phyloP scores from a whole-genome alignment of 257 asterid species.

The Verbena officinalis region DNA sequence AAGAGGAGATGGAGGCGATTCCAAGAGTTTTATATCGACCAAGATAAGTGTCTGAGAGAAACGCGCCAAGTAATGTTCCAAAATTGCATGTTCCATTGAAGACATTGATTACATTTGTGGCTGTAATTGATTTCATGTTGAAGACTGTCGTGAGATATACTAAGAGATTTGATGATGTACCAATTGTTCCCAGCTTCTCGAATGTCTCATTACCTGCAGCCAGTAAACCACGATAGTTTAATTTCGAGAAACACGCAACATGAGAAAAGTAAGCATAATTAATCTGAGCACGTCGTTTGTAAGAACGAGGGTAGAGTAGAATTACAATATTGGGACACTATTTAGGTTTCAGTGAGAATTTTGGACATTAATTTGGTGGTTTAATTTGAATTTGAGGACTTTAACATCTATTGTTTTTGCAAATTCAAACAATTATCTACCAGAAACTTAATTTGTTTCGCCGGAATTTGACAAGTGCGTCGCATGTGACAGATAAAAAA shows the following conservation, averaged over 20 bases:
- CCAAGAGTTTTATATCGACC: slow-evolving; percentile 63
- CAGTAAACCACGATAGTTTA: not conserved
- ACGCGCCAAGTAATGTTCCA: slow-evolving; percentile 58
- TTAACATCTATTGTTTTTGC: too few species aligned
- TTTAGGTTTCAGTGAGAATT: too few species aligned
- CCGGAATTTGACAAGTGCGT: too few species aligned
- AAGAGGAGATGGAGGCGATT: slow-evolving; percentile 54
- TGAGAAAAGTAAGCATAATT: not conserved
- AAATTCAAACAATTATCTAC: too few species aligned
- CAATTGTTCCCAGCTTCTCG: slow-evolving; percentile 69
- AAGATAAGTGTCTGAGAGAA: slow-evolving; percentile 56
- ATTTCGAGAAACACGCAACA: not conserved
- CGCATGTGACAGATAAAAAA: too few species aligned
- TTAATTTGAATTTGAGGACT: too few species aligned
- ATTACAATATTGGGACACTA: too few species aligned
- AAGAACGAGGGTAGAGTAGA: too few species aligned
- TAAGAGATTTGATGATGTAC: slow-evolving; percentile 52
- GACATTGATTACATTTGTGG: slow-evolving; percentile 52
- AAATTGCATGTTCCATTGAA: slow-evolving; percentile 66
- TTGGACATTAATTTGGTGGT: too few species aligned
- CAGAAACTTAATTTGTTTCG: too few species aligned
- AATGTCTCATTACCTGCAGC: slow-evolving; percentile 69
- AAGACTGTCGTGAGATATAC: slow-evolving; percentile 55
- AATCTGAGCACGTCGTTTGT: not conserved
- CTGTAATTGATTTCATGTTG: slow-evolving; percentile 57